phyloP scores from a whole-genome alignment of 192 early-diverging fungal species.

The Coemansia sp. region DNA sequence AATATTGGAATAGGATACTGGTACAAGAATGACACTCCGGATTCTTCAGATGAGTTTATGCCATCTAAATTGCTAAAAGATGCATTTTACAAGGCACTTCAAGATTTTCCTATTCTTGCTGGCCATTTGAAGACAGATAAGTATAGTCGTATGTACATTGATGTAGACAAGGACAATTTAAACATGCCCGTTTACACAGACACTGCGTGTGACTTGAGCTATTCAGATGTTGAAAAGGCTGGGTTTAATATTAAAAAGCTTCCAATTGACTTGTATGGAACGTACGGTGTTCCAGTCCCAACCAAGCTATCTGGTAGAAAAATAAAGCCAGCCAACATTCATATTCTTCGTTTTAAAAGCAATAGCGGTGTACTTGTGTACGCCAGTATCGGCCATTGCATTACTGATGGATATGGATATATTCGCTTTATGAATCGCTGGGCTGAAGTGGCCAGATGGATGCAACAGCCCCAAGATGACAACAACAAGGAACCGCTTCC shows the following conservation, averaged over 20 bases:
- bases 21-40: conserved; percentile 8
- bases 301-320: background rate
- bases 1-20: conserved; percentile 13
- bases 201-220: conserved; percentile 10
- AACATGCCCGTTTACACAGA: conserved; percentile 32
- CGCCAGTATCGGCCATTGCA: conserved; percentile 18
- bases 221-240: background rate
- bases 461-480: background rate
- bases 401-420: conserved; percentile 20
- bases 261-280: background rate
- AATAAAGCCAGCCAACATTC: conserved; percentile 14
- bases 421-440: conserved; percentile 24
- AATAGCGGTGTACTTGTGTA: conserved; percentile 29
- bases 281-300: background rate
- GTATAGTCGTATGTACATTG: conserved; percentile 4
- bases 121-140: conserved; percentile 7
- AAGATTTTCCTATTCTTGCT: conserved; percentile 25
- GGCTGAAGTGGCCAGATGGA: conserved; percentile 13
- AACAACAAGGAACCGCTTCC: background rate
- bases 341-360: conserved; percentile 10
- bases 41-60: conserved; percentile 14
- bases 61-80: background rate
- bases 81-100: conserved; percentile 18
- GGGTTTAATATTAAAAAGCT: conserved; percentile 8
- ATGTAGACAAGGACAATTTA: conserved; percentile 14